Conservation (phyloP, 2,329 filamentous ascomycete species). For the Phialophora chinensis region DNA sequence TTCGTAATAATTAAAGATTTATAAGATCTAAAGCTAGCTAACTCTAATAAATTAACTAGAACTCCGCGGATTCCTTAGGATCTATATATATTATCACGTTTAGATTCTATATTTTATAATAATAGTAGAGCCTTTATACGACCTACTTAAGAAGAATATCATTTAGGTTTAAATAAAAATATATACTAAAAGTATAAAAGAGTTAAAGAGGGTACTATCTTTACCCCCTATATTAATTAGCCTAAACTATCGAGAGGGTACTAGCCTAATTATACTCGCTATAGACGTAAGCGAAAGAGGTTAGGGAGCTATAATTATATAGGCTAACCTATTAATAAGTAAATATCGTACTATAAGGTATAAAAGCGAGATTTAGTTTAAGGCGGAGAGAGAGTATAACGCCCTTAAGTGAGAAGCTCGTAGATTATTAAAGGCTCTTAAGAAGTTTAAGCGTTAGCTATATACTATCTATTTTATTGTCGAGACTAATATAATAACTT, state of each 20-base stretch:
- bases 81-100: not conserved
- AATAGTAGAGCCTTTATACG: not conserved
- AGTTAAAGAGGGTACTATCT: not conserved
- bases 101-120: not conserved
- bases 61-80: not conserved
- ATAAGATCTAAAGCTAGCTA: not conserved
- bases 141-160: not conserved
- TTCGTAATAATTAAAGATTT: not conserved
- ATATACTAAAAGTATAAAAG: not conserved
- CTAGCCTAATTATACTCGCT: not conserved
- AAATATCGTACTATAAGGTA: not conserved
- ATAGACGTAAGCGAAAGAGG: not conserved
- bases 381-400: not conserved
- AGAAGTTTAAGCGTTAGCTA: conserved; percentile 11
- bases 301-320: not conserved
- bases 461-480: conserved; percentile 1
- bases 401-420: not conserved
- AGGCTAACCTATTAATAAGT: not conserved
- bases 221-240: not conserved
- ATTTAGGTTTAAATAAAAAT: not conserved
- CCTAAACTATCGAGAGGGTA: not conserved
- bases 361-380: conserved; percentile 4
- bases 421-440: not conserved
- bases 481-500: conserved; percentile 3
- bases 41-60: not conserved